Evolutionary conservation across 805 yeast species (phyloP), one percentile per base, ranked within the genome.

Genomic region (Wickerhamiella nectarea): DNA sequence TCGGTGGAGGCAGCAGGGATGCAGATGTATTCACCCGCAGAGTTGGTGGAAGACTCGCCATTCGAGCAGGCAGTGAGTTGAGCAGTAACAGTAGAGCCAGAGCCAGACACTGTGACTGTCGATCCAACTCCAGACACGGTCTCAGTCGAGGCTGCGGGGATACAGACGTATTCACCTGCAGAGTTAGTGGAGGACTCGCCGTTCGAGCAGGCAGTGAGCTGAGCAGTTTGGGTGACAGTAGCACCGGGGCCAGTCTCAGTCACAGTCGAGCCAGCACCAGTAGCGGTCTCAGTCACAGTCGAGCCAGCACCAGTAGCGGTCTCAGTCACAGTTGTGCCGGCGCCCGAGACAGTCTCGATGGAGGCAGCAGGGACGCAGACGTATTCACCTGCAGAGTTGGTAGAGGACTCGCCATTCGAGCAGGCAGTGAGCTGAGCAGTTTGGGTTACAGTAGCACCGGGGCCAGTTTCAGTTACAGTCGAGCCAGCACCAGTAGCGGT

Each of bases 391-490:
- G 25, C n/a, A 17, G 33, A 17, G 25, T 15, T 25, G 12, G 17
- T 9, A 18, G 38, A 21, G 5, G 38, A 2, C 35, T 40, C 25
- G 28, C 34, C 34, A 3, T 10, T 6, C 6, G 43, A 40, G 22
- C 43, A 40, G 25, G 21, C 38, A 31, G 34, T 40, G 24, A 40
- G 43, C 11, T 33, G 34, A 25, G 31, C 43, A 12, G 43, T 40
- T 19, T 34, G 38, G 33, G 43, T 40, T 2, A 38, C 15, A n/a
- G 34, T 38, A 4, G 43, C 31, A 15, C 45, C 45, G 4, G 46
- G 15, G 12, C 10, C 38, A 6, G 48, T 44, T 26, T 44, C 45
- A 14, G 56, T 49, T 11, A 47, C 48, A 17, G 55, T 52, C 14
- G 38, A 29, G 11, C 41, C 19, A 12, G 43, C 10, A 11, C 37